Evolutionary conservation across 2,329 filamentous ascomycete species (phyloP).

Genomic region (Fusarium sp.): DNA sequence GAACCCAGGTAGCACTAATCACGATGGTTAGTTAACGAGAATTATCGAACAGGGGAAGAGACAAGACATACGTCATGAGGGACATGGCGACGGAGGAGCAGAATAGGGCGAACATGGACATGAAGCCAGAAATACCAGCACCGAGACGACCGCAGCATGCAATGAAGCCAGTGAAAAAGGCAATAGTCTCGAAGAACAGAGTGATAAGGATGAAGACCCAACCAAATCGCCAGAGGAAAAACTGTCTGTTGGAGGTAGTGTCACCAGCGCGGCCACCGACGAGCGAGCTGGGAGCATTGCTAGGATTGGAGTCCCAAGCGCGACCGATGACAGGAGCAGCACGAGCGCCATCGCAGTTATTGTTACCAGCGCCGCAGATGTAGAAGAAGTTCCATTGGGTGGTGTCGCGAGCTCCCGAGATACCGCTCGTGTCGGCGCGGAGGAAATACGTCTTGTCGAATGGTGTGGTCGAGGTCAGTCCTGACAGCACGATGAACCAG

Average conservation of each 20-base stretch:
- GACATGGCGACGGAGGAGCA: slow-evolving; percentile 74
- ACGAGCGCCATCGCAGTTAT: slow-evolving; percentile 71
- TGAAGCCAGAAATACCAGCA: slow-evolving; percentile 71
- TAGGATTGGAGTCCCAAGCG: slow-evolving; percentile 67
- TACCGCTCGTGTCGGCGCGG: slow-evolving; percentile 77
- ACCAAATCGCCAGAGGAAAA: slow-evolving; percentile 88
- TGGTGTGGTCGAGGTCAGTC: slow-evolving; percentile 60
- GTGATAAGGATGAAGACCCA: slow-evolving; percentile 91
- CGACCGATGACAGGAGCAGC: slow-evolving; percentile 77
- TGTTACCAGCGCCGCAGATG: slow-evolving; percentile 74
- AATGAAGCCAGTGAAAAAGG: slow-evolving; percentile 75
- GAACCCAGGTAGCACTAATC: slow-evolving; percentile 69
- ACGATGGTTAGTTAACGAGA: slow-evolving; percentile 14
- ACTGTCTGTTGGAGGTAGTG: slow-evolving; percentile 73
- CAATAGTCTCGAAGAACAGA: slow-evolving; percentile 78
- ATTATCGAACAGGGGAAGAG: background rate
- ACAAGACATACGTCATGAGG: slow-evolving; percentile 77
- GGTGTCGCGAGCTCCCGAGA: slow-evolving; percentile 72
- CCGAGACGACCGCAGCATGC: slow-evolving; percentile 78
- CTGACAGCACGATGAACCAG: slow-evolving; percentile 69
- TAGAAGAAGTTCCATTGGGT: slow-evolving; percentile 95
- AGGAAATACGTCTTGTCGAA: slow-evolving; percentile 88
- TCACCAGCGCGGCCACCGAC: slow-evolving; percentile 62
- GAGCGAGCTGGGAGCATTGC: slow-evolving; percentile 57
- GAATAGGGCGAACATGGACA: slow-evolving; percentile 70